A percentile compares a stretch with the other conserved stretches of the same genome.
phyloP scores from a whole-genome alignment of 2,329 filamentous ascomycete species.

The Cytospora piceae region DNA sequence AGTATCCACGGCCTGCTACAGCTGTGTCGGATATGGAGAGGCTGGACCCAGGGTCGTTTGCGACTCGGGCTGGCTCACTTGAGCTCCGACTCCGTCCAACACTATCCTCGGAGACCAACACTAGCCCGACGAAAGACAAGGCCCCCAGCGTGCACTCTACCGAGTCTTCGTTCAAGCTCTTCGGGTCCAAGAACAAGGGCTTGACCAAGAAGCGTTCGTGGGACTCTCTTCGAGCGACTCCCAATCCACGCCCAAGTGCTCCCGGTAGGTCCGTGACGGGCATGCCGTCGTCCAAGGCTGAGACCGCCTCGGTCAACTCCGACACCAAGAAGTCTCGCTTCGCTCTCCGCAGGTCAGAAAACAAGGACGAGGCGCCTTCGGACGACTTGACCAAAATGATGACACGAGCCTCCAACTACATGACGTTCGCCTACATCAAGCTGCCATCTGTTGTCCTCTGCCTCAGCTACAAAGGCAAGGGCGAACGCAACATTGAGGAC shows the following conservation, averaged over 20 bases:
- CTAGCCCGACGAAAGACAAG: conserved; percentile 47
- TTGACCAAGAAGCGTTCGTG: conserved; percentile 57
- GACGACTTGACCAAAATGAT: conserved; percentile 98
- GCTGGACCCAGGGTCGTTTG: conserved; percentile 47
- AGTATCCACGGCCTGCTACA: conserved; percentile 36
- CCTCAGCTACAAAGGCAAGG: conserved; percentile 94
- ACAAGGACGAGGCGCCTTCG: conserved; percentile 65
- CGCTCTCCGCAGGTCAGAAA: conserved; percentile 50
- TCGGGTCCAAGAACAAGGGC: conserved; percentile 51
- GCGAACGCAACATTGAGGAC: conserved; percentile 93
- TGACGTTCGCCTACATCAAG: conserved; percentile 95
- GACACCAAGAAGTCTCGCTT: conserved; percentile 59
- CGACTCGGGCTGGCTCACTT: conserved; percentile 71
- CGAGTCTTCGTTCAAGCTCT: conserved; percentile 56
- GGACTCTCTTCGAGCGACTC: conserved; percentile 55
- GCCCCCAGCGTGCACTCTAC: conserved; percentile 53
- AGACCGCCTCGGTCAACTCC: conserved; percentile 41
- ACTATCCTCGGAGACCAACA: conserved; percentile 59
- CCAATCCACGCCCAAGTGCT: conserved; percentile 45
- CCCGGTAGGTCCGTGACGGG: conserved; percentile 53
- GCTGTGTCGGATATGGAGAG: conserved; percentile 50
- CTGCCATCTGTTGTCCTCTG: conserved; percentile 95
- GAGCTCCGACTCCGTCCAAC: conserved; percentile 85
- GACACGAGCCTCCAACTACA: conserved; percentile 90
- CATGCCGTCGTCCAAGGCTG: conserved; percentile 46